Evolutionary conservation across 352 stramenopile genomes (phyloP).

Genomic region (Thraustochytrium striatum): DNA sequence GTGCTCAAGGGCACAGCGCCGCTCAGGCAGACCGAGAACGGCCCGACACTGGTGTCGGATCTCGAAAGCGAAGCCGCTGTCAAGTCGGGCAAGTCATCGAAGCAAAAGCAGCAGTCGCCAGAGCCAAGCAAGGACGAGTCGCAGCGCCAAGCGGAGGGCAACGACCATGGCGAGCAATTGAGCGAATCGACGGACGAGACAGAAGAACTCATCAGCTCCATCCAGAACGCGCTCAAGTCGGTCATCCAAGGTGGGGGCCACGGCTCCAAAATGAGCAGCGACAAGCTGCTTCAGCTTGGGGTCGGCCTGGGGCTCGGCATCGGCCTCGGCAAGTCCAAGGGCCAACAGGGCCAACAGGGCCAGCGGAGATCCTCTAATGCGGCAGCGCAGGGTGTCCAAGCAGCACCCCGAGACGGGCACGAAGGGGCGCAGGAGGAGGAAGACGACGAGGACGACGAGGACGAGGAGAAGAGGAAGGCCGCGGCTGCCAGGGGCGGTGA

Average conservation of each 20-base stretch:
- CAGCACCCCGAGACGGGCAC: conserved; percentile 48
- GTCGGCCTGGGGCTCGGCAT: conserved; percentile 78
- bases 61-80: no score
- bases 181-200: no score
- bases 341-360: not conserved
- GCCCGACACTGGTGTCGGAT: no score
- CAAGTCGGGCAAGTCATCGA: no score
- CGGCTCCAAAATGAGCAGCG: not conserved
- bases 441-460: conserved; percentile 19
- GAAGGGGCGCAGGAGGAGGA: conserved; percentile 49
- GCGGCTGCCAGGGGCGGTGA: no score
- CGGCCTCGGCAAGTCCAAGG: conserved; percentile 69
- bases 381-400: not conserved
- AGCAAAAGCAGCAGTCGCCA: not conserved
- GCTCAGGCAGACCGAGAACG: no score
- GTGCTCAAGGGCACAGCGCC: conserved; percentile 32
- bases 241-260: conserved; percentile 57
- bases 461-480: conserved; percentile 40
- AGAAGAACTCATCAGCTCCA: conserved; percentile 69
- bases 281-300: conserved; percentile 18
- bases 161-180: no score
- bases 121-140: not conserved
- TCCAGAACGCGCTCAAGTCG: conserved; percentile 66
- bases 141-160: conserved; percentile 60
- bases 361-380: not conserved